phyloP scores from a whole-genome alignment of 2,329 filamentous ascomycete genomes.

The Colletotrichum limetticola region DNA sequence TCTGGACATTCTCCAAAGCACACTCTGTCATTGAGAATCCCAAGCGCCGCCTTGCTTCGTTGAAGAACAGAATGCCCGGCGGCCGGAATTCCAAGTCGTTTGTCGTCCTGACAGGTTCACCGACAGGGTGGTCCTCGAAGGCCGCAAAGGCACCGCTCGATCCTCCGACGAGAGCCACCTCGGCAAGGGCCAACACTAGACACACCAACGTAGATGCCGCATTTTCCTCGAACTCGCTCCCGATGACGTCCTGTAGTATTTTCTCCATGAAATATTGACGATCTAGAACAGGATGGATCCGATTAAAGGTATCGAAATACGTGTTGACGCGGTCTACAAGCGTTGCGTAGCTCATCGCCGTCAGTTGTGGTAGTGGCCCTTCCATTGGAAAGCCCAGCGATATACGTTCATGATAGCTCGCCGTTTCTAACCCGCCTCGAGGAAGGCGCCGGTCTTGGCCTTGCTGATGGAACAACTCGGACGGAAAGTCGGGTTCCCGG shows the following conservation, averaged over 20 bases:
- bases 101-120: conserved; percentile 41
- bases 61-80: conserved; percentile 69
- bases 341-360: conserved; percentile 55
- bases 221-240: conserved; percentile 61
- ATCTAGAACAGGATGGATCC: conserved; percentile 68
- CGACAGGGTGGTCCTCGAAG: conserved; percentile 14
- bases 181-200: conserved; percentile 68
- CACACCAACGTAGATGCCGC: conserved; percentile 62
- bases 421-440: conserved; percentile 20
- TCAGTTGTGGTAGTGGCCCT: background rate
- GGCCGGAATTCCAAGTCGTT: conserved; percentile 52
- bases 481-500: conserved; percentile 12
- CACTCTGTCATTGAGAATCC: conserved; percentile 66
- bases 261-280: conserved; percentile 63
- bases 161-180: conserved; percentile 64
- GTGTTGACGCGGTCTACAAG: conserved; percentile 62
- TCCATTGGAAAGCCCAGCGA: background rate
- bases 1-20: conserved; percentile 68
- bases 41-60: conserved; percentile 69
- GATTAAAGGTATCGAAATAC: conserved; percentile 70
- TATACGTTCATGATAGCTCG: background rate
- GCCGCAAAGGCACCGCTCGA: conserved; percentile 56
- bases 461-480: conserved; percentile 24
- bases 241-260: conserved; percentile 56
- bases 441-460: conserved; percentile 9